These are phyloP conservation scores for Scedosporium minutisporum DNA, from an alignment of 2,329 filamentous ascomycete genomes.

Conservation along the genomic window DNA sequence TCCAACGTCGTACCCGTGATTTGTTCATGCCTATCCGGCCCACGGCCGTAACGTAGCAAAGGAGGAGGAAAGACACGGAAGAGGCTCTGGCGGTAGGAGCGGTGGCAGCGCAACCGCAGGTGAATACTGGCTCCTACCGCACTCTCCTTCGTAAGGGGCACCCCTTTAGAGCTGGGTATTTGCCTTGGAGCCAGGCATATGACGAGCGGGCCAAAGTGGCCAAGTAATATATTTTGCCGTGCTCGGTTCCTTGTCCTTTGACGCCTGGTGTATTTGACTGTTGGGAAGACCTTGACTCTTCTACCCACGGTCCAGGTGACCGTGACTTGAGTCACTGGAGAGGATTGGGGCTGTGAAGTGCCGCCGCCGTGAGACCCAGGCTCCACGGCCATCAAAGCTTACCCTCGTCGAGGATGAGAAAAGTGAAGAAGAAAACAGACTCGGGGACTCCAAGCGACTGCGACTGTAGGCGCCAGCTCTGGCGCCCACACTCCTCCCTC, in stretches of 20 bases:
- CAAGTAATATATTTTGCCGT: not conserved
- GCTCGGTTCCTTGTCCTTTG: not conserved
- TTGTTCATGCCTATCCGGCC: not conserved
- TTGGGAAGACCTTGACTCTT: not conserved
- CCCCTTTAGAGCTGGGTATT: not conserved
- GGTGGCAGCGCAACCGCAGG: not conserved
- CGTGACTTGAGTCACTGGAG: no score
- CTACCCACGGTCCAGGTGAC: no score
- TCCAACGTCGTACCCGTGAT: not conserved
- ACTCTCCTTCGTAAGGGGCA: no score
- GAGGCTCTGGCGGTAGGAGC: not conserved
- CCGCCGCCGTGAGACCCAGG: no score
- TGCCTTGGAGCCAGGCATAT: not conserved
- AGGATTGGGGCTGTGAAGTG: no score
- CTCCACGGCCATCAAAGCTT: no score
- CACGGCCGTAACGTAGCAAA: not conserved
- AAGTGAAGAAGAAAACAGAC: no score
- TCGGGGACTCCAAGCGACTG: no score
- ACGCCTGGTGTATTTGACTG: not conserved
- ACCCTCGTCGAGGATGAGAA: no score
- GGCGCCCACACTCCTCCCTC: no score
- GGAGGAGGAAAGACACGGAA: not conserved
- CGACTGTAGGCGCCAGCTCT: no score
- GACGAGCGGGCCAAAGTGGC: not conserved
- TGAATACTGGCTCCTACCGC: no score